phyloP scores from a whole-genome alignment of 768 basidiomycete species.

The Serpula lacrymans region DNA sequence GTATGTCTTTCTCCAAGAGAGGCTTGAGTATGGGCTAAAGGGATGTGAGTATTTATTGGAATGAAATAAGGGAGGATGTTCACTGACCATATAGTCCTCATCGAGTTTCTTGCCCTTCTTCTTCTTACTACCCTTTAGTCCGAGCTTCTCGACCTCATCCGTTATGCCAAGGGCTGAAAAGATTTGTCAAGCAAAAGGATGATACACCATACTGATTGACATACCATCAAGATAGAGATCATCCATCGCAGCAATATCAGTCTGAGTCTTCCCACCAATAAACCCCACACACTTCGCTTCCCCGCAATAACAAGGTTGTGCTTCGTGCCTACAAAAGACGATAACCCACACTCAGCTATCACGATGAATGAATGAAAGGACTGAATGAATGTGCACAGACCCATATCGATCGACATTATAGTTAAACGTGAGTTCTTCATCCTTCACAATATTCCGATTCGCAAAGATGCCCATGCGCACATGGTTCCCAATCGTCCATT shows the following conservation, averaged over 20 bases:
- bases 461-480: constrained; percentile 99
- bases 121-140: constrained; percentile 84
- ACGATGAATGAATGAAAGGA: background rate
- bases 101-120: constrained; percentile 91
- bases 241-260: constrained; percentile 91
- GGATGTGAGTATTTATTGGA: constrained; percentile 4
- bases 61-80: constrained; percentile 1
- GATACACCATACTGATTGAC: constrained; percentile 17
- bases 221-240: constrained; percentile 90
- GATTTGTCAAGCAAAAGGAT: background rate
- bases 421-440: constrained; percentile 96
- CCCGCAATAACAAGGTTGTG: constrained; percentile 93
- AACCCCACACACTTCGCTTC: constrained; percentile 94
- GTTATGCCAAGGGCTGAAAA: constrained; percentile 83
- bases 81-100: constrained; percentile 82
- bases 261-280: constrained; percentile 98
- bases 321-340: constrained; percentile 78
- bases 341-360: too few species aligned
- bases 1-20: constrained; percentile 74
- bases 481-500: constrained; percentile 89
- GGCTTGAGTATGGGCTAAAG: constrained; percentile 73
- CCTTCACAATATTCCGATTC: constrained; percentile 67
- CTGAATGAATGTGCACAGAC: constrained; percentile 41
- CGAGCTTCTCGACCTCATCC: constrained; percentile 81
- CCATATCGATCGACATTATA: constrained; percentile 99